Conservation (phyloP, 2,329 filamentous ascomycete species). For the Pestalotiopsis fici region DNA sequence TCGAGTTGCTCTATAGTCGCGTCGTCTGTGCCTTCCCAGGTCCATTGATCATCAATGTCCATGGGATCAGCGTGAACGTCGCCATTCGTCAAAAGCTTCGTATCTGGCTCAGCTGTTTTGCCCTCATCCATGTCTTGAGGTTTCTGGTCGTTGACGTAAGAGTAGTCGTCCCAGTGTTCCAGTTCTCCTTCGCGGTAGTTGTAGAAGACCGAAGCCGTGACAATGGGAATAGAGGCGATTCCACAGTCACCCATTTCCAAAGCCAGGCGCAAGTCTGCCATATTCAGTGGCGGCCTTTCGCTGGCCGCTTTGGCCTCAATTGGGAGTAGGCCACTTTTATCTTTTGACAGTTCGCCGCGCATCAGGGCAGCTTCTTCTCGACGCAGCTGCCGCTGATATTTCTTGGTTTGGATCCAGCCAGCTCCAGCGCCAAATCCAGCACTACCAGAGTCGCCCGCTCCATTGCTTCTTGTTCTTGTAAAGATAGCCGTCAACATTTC, state of each 20-base stretch:
- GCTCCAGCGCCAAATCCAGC: constrained; percentile 66
- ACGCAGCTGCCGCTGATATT: constrained; percentile 73
- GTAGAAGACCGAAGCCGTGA: constrained; percentile 70
- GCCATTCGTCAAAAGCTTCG: constrained; percentile 47
- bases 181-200: constrained; percentile 76
- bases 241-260: constrained; percentile 75
- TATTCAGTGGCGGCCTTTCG: constrained; percentile 70
- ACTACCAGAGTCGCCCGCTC: constrained; percentile 61
- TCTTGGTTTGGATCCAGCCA: constrained; percentile 76
- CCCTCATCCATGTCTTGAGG: constrained; percentile 29
- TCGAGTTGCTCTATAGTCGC: constrained; percentile 56
- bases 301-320: constrained; percentile 77
- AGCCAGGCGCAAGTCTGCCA: constrained; percentile 77
- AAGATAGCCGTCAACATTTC: constrained; percentile 65
- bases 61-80: constrained; percentile 51
- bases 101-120: constrained; percentile 30
- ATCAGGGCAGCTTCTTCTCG: constrained; percentile 73
- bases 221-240: constrained; percentile 74
- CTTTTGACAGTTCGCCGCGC: constrained; percentile 73
- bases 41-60: constrained; percentile 53
- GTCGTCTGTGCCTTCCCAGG: constrained; percentile 62
- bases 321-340: constrained; percentile 77
- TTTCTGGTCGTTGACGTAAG: constrained; percentile 45
- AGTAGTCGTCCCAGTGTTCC: constrained; percentile 65
- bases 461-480: constrained; percentile 65